phyloP scores from a whole-genome alignment of 148 eudicot species.

The Camellia granthamiana region DNA sequence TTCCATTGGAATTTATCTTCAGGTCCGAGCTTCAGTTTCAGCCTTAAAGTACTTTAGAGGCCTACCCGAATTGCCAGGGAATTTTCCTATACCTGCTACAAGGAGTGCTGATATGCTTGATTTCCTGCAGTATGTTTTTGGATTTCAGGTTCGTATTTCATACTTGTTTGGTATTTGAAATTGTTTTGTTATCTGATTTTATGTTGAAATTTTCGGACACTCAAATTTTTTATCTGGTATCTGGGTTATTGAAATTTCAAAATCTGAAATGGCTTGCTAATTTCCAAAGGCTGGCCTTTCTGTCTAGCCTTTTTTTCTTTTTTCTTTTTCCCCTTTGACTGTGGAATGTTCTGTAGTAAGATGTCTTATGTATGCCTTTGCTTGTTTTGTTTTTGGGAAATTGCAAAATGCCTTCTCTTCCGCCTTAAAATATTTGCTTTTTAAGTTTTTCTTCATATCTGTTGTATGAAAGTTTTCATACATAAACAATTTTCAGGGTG shows the following conservation, averaged over 20 bases:
- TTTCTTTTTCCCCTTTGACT: background rate
- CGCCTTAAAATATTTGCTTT: background rate
- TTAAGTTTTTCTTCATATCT: background rate
- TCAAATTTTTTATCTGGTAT: background rate
- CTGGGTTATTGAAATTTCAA: background rate
- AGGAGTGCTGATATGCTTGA: constrained; percentile 85
- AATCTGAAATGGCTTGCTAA: background rate
- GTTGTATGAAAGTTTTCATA: too few relatives aligned
- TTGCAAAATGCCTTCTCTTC: background rate
- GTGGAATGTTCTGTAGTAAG: background rate
- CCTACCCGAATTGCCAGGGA: constrained; percentile 69
- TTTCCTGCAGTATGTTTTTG: constrained; percentile 89
- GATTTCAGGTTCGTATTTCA: constrained; percentile 71
- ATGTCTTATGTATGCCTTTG: background rate
- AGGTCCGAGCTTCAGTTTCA: constrained; percentile 88
- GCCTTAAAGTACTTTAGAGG: constrained; percentile 63
- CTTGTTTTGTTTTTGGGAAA: background rate
- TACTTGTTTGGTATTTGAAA: background rate
- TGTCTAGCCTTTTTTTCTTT: background rate
- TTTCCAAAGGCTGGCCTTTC: background rate
- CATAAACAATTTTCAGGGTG: too few relatives aligned
- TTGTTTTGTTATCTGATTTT: constrained; percentile 7
- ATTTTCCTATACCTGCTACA: constrained; percentile 51
- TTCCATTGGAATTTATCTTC: constrained; percentile 25
- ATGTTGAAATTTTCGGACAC: background rate